Conservation (phyloP, 805 yeast genomes). For the Saturnispora zaruensis region DNA sequence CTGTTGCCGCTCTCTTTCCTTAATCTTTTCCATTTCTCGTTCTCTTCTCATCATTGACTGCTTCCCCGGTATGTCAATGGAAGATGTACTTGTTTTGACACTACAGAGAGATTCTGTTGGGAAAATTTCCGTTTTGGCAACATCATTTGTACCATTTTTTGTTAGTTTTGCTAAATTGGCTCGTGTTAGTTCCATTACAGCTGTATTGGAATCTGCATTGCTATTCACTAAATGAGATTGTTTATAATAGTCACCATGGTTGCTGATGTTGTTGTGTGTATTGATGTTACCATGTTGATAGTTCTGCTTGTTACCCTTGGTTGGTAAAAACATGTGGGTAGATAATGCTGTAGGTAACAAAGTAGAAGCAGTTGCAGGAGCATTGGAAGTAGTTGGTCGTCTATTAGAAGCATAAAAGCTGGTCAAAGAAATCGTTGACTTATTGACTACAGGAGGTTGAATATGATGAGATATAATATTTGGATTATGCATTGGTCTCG, state of each 20-base stretch:
- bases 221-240: neutral
- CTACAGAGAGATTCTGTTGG: conserved; percentile 20
- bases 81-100: conserved; percentile 21
- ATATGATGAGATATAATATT: conserved; percentile 5
- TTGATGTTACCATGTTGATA: neutral
- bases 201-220: neutral
- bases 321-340: conserved; percentile 54
- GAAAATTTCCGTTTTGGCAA: neutral
- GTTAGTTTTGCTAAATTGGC: conserved; percentile 12
- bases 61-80: conserved; percentile 26
- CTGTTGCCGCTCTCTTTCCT: conserved; percentile 4
- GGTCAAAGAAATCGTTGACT: conserved; percentile 33
- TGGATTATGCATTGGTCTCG: neutral
- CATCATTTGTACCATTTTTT: neutral
- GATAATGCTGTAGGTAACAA: conserved; percentile 51
- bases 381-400: conserved; percentile 35
- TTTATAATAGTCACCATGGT: neutral
- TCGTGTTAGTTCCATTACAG: neutral
- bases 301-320: conserved; percentile 24
- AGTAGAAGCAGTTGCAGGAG: conserved; percentile 53
- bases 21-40: conserved; percentile 6
- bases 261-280: neutral
- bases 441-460: conserved; percentile 24
- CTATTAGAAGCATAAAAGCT: conserved; percentile 33
- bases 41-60: conserved; percentile 6